Evolutionary conservation across 2,329 filamentous ascomycete species (phyloP), one percentile per base, ranked within the genome.

Genomic region (Microcyclosporella mali): DNA sequence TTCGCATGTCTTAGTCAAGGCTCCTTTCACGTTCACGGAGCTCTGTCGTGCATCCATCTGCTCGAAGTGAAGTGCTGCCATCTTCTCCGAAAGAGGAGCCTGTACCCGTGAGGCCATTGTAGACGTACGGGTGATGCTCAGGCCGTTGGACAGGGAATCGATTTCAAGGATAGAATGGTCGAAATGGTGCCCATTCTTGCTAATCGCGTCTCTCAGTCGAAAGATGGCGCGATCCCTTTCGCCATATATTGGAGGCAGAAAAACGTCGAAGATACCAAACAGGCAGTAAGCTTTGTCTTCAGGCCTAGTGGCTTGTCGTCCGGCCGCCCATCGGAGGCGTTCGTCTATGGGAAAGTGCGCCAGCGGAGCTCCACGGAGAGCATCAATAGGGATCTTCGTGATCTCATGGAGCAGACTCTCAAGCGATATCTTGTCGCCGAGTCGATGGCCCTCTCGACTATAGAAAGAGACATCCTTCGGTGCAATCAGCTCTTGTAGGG

Each of bases 1-100:
- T 33, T 54, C 33, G 32, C 70, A 72, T 2, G 70, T 74, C 14
- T 56, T 56, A 0, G 46, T 49, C n/a, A 69, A 59, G 0, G 64
- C 67, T 1, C 39, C 49, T 30, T 64, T 62, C 42, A 74, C 68
- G 3, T 64, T 62, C 42, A 74, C 68, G 3, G 54, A 65, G 12
- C 41, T 39, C 6, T 57, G 58, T 2, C 70, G 66, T 11, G 58
- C 37, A 36, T 70, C 65, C n/a, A 71, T 66, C 40, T 67, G 59
- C 1, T 65, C 55, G 46, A 72, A 72, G 4, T 41, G 40, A 21
- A 1, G 14, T 19, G 14, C 11, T 21, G 19, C 3, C 18, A 37
- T 16, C 35, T 29, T 29, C 28, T 29, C 28, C n/a, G 8, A n/a
- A 29, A 8, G 27, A n/a, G 27, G 27, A 29, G 27, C n/a, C 27